Conservation (phyloP, 2,329 filamentous ascomycete species). For the Rhexocercosporidium sp. region DNA sequence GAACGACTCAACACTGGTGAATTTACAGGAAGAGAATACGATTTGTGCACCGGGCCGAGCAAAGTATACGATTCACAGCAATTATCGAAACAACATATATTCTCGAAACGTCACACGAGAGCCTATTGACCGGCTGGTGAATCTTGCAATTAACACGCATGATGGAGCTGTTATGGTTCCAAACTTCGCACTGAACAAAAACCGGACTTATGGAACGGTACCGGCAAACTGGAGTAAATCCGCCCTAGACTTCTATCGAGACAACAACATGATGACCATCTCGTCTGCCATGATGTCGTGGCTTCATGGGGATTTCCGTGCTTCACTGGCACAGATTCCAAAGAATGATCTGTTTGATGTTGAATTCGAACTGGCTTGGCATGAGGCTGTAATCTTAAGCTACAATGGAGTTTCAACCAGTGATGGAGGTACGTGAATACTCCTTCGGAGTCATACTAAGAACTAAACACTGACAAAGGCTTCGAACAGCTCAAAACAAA, state of each 20-base stretch:
- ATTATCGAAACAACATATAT: slow-evolving; percentile 24
- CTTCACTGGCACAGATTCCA: not conserved
- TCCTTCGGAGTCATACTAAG: not conserved
- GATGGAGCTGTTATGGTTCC: slow-evolving; percentile 22
- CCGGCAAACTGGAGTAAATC: slow-evolving; percentile 29
- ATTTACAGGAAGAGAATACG: slow-evolving; percentile 16
- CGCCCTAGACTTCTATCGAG: slow-evolving; percentile 23
- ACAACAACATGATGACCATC: slow-evolving; percentile 25
- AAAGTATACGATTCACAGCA: slow-evolving; percentile 27
- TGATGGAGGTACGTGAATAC: not conserved
- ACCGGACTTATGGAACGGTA: slow-evolving; percentile 5
- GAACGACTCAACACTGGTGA: not conserved
- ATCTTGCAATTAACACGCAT: slow-evolving; percentile 17
- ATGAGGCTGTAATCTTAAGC: not conserved
- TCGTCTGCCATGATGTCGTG: slow-evolving; percentile 18
- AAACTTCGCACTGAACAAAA: not conserved
- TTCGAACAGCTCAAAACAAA: slow-evolving; percentile 5
- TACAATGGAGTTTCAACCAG: not conserved
- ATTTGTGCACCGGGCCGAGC: slow-evolving; percentile 29
- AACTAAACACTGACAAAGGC: not conserved
- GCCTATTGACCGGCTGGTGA: slow-evolving; percentile 19
- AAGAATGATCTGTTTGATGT: not conserved
- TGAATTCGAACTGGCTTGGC: not conserved
- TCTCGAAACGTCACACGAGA: slow-evolving; percentile 1
- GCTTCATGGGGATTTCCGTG: slow-evolving; percentile 19